Conservation (phyloP, 148 eudicot genomes). For the Beta vulgaris region DNA sequence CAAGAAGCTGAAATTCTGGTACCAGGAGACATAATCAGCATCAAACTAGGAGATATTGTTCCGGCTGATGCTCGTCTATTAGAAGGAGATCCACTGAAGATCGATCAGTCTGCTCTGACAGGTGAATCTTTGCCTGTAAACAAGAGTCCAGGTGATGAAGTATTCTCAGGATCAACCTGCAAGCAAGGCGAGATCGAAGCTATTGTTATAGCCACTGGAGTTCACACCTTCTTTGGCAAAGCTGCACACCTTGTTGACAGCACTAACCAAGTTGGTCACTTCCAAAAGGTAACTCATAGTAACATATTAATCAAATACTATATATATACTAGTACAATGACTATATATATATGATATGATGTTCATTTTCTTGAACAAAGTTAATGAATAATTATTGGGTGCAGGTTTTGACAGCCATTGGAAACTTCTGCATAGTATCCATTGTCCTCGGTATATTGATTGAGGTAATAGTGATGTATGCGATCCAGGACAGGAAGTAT, state of each 20-base stretch:
- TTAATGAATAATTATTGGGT: not conserved
- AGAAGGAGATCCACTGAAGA: constrained; percentile 73
- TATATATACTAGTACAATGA: not conserved
- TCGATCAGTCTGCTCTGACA: constrained; percentile 85
- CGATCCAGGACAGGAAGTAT: constrained; percentile 64
- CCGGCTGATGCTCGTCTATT: constrained; percentile 84
- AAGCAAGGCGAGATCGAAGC: constrained; percentile 89
- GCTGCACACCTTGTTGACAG: constrained; percentile 90
- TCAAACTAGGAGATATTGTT: constrained; percentile 72
- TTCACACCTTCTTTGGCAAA: constrained; percentile 82
- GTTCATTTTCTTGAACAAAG: not conserved
- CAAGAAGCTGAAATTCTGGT: constrained; percentile 67
- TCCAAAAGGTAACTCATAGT: constrained; percentile 53
- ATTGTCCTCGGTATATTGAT: constrained; percentile 59
- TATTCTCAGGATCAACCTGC: constrained; percentile 81
- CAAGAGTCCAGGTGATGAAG: constrained; percentile 58
- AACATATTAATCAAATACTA: too few relatives aligned
- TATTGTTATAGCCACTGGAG: constrained; percentile 80
- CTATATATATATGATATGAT: not conserved
- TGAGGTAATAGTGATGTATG: constrained; percentile 77
- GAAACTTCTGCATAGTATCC: constrained; percentile 78
- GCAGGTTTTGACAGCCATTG: constrained; percentile 77
- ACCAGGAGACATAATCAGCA: constrained; percentile 72
- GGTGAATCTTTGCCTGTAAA: constrained; percentile 87
- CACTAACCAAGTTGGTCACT: constrained; percentile 75